Base-by-base conservation (phyloP, 2,329 filamentous ascomycete species). In the Xylariales sp. region DNA sequence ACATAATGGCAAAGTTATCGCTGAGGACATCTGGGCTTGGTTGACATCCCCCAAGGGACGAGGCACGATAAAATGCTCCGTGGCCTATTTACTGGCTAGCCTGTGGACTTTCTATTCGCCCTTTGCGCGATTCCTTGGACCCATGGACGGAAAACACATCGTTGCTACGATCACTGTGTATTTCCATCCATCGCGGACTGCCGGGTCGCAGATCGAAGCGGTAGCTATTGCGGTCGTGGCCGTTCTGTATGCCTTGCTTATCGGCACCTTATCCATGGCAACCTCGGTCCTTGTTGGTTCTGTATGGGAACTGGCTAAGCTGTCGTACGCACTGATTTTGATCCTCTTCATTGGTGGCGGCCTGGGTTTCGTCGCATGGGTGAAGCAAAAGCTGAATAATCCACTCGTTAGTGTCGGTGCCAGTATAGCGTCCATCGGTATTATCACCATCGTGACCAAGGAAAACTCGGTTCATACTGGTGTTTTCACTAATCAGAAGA, bases 161-260 rank as follows among this genome's bases (percentile, higher is more conserved):
- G 88, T 95, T 38, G 89, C 89, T 22, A 96, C 91, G 2, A 80
- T 96, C 44, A 94, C 88, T 1, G 90, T 96, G 9, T 97, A 95
- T 58, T 97, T 96, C 56, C 89, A 96, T 60, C 89, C 91, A 4
- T 87, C 88, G 5, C 76, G 91, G 44, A 88, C 88, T 14, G 78
- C 83, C 19, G 91, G 91, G 1, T 93, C 86, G 50, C 95, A 96
- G 88, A 76, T 88, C 44, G 87, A 95, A 63, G 90, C 89, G 3
- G 77, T 84, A 9, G 65, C 90, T 24, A 80, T 93, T 44, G 87
- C 88, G 5, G 65, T 86, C 27, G 71, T 85, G 24, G 90, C 89
- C 2, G 87, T 95, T 46, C 64, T 82, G 27, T 97, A 95, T 59
- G 83, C 84, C 3, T 77, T 82, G 24, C 69, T 88, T 28, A 70